These are phyloP conservation scores for Penicillium mononematosum DNA, from an alignment of 495 filamentous ascomycete genomes.

Conservation along the genomic window DNA sequence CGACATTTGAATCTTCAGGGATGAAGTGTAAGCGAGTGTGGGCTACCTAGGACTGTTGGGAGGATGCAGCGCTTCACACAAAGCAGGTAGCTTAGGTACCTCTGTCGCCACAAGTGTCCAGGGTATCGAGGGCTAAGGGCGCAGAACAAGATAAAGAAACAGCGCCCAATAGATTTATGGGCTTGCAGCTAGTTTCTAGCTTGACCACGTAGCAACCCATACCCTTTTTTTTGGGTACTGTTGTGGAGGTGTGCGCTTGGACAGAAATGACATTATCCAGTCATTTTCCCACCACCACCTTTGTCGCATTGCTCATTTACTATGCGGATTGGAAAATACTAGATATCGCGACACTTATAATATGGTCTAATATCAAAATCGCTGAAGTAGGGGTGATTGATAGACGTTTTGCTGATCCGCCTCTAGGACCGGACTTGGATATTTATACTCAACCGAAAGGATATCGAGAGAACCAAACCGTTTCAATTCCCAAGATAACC, in stretches of 20 bases:
- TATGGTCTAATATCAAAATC: slow-evolving; percentile 4
- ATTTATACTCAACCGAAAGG: slow-evolving; percentile 2
- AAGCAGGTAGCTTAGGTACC: slow-evolving; percentile 16
- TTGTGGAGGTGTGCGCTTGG: slow-evolving; percentile 19
- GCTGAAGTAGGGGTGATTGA: slow-evolving; percentile 6
- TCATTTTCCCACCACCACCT: slow-evolving; percentile 13
- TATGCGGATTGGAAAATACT: neutral
- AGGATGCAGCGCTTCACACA: slow-evolving; percentile 11
- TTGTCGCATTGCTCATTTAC: slow-evolving; percentile 29
- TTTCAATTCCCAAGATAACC: neutral
- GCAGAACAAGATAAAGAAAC: slow-evolving; percentile 14
- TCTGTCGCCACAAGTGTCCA: neutral
- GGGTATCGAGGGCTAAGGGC: neutral
- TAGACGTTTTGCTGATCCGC: slow-evolving; percentile 2
- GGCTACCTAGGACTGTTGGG: neutral
- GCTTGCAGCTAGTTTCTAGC: slow-evolving; percentile 14
- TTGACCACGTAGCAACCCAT: slow-evolving; percentile 10
- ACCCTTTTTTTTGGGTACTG: slow-evolving; percentile 5
- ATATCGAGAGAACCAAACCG: neutral
- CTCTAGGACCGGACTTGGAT: slow-evolving; percentile 4
- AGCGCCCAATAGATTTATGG: slow-evolving; percentile 11
- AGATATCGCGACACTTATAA: slow-evolving; percentile 16
- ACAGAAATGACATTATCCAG: slow-evolving; percentile 15
- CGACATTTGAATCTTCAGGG: neutral
- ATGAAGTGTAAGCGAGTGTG: neutral